Evolutionary conservation across 2,329 filamentous ascomycete genomes (phyloP).

Genomic region (Aureobasidium namibiae): DNA sequence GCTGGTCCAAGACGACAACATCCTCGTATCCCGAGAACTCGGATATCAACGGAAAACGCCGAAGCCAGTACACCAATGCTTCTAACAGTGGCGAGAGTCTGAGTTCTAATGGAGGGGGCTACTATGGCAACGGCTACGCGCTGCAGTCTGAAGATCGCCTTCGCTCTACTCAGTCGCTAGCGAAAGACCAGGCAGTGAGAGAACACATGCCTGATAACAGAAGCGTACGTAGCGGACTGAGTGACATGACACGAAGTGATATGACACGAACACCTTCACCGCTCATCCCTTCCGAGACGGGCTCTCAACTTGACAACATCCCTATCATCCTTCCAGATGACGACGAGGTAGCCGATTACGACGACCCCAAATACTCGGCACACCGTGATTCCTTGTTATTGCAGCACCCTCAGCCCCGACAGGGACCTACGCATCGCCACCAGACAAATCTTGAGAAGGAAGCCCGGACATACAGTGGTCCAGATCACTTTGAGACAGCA

Average conservation of each 20-base stretch:
- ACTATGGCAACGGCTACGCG: slow-evolving; percentile 43
- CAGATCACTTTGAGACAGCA: slow-evolving; percentile 18
- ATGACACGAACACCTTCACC: slow-evolving; percentile 40
- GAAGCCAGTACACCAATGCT: slow-evolving; percentile 52
- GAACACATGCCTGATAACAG: slow-evolving; percentile 19
- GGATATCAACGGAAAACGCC: slow-evolving; percentile 52
- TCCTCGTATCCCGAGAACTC: slow-evolving; percentile 77
- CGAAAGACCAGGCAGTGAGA: slow-evolving; percentile 9
- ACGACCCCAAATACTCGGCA: slow-evolving; percentile 64
- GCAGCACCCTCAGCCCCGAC: slow-evolving; percentile 69
- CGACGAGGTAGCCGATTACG: neutral
- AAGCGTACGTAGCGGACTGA: slow-evolving; percentile 25
- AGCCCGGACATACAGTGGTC: slow-evolving; percentile 56
- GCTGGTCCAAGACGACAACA: slow-evolving; percentile 94
- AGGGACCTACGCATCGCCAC: slow-evolving; percentile 65
- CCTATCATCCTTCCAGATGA: neutral
- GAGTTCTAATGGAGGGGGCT: slow-evolving; percentile 26
- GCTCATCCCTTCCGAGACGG: slow-evolving; percentile 46
- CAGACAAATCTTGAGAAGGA: slow-evolving; percentile 65
- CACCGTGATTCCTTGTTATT: slow-evolving; percentile 74
- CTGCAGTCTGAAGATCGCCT: slow-evolving; percentile 51
- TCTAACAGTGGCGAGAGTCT: slow-evolving; percentile 45
- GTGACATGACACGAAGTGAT: no score
- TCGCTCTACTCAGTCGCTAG: slow-evolving; percentile 32
- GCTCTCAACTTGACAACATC: neutral